phyloP scores from a whole-genome alignment of 768 basidiomycete species.

The Podaxis sp. region DNA sequence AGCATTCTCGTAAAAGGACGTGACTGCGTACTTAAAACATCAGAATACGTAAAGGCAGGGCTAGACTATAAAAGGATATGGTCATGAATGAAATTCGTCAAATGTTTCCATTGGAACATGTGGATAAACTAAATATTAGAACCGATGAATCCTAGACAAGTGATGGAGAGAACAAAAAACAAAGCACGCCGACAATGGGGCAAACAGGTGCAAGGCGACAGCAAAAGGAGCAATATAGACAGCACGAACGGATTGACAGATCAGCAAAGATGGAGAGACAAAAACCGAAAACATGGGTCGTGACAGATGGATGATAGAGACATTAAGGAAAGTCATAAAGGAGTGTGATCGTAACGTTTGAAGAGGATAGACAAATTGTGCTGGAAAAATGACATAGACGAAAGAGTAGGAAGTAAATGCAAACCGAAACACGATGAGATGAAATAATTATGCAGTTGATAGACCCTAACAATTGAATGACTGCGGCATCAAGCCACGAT shows the following conservation, averaged over 20 bases:
- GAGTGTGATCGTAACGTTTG: constrained; percentile 4
- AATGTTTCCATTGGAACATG: not conserved
- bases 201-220: not conserved
- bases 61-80: not conserved
- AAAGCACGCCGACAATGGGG: not conserved
- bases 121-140: not conserved
- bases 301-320: not conserved
- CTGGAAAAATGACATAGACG: not conserved
- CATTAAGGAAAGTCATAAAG: constrained; percentile 10
- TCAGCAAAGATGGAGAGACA: not conserved
- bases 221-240: not conserved
- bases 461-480: not conserved
- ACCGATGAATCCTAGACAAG: not conserved
- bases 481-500: constrained; percentile 15
- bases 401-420: not conserved
- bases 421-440: constrained; percentile 6
- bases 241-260: not conserved
- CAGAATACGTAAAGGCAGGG: not conserved
- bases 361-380: not conserved
- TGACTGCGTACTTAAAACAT: not conserved
- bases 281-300: not conserved
- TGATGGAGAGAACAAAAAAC: not conserved
- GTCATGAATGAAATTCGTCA: not conserved
- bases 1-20: not conserved
- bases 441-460: not conserved